Percentiles rank a stretch among this genome's conserved stretches.
phyloP scores from a whole-genome alignment of 306 rosid genomes.

The Lagenaria siceraria region DNA sequence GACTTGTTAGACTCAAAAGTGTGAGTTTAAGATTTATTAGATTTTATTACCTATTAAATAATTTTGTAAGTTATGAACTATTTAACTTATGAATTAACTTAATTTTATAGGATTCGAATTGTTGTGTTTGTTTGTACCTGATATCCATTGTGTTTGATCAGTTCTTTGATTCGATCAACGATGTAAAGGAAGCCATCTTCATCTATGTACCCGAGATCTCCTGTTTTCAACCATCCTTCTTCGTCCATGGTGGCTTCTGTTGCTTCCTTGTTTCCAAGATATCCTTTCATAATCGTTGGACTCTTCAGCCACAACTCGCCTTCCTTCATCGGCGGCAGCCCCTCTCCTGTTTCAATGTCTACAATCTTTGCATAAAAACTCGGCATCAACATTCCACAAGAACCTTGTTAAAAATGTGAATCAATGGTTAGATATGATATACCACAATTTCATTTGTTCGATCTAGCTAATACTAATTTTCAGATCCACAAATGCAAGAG shows the following conservation, averaged over 20 bases:
- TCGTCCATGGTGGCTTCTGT: conserved; percentile 42
- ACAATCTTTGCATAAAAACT: conserved; percentile 51
- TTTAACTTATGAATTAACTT: too few relatives aligned
- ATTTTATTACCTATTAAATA: too few relatives aligned
- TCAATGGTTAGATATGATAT: background rate
- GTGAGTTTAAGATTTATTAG: too few relatives aligned
- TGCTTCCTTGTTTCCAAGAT: conserved; percentile 60
- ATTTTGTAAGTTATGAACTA: too few relatives aligned
- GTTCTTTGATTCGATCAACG: conserved; percentile 1
- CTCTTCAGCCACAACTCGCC: conserved; percentile 84
- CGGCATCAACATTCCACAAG: conserved; percentile 57
- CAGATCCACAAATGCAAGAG: background rate
- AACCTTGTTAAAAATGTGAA: background rate
- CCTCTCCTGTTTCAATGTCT: conserved; percentile 40
- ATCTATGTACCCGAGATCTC: conserved; percentile 73
- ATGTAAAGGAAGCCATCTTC: conserved; percentile 48
- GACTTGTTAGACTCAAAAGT: too few relatives aligned
- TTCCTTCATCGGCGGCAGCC: conserved; percentile 46
- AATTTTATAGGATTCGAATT: background rate
- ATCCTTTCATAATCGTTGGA: conserved; percentile 60
- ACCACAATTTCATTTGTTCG: background rate
- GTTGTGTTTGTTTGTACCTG: conserved; percentile 36
- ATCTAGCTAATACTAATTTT: background rate
- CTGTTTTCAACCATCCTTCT: conserved; percentile 75
- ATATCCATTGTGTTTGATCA: conserved; percentile 50